Evolutionary conservation across 495 filamentous ascomycete species (phyloP).

Genomic region (Podospora bellae-mahoneyi): DNA sequence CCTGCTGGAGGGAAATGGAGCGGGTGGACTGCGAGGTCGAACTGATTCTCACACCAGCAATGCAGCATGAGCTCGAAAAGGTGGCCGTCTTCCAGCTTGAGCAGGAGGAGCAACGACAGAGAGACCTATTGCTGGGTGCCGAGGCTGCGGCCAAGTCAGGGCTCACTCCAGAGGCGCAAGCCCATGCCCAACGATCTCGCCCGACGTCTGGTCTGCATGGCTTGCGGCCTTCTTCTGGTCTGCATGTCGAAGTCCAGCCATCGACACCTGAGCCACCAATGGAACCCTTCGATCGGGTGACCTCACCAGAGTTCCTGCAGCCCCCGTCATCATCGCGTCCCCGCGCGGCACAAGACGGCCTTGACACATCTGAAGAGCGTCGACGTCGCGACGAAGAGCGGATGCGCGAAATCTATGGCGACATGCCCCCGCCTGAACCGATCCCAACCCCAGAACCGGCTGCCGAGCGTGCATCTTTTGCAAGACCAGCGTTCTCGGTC

Average conservation of each 20-base stretch:
- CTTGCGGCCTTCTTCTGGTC: slow-evolving; percentile 14
- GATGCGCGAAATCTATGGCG: slow-evolving; percentile 53
- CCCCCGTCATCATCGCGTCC: background rate
- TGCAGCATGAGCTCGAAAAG: slow-evolving; percentile 45
- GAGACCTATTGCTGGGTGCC: slow-evolving; percentile 16
- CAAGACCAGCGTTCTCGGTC: background rate
- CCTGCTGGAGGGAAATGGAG: slow-evolving; percentile 97
- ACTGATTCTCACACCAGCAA: slow-evolving; percentile 47
- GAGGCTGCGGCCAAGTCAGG: slow-evolving; percentile 28
- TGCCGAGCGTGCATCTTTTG: slow-evolving; percentile 2
- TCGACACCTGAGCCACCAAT: slow-evolving; percentile 12
- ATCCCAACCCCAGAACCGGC: slow-evolving; percentile 5
- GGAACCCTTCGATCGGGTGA: slow-evolving; percentile 6
- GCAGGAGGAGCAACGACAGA: slow-evolving; percentile 34
- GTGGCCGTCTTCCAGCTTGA: slow-evolving; percentile 34
- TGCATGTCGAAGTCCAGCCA: slow-evolving; percentile 22
- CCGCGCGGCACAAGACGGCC: slow-evolving; percentile 19
- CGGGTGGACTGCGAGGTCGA: slow-evolving; percentile 90
- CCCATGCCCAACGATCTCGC: slow-evolving; percentile 19
- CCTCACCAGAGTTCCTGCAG: slow-evolving; percentile 11
- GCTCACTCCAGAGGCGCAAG: slow-evolving; percentile 2
- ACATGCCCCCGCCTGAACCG: slow-evolving; percentile 28
- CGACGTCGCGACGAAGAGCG: slow-evolving; percentile 48
- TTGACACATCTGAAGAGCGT: slow-evolving; percentile 32
- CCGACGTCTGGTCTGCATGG: background rate